Conservation (phyloP, 2,329 filamentous ascomycete genomes). For the Penicillium sp. region DNA sequence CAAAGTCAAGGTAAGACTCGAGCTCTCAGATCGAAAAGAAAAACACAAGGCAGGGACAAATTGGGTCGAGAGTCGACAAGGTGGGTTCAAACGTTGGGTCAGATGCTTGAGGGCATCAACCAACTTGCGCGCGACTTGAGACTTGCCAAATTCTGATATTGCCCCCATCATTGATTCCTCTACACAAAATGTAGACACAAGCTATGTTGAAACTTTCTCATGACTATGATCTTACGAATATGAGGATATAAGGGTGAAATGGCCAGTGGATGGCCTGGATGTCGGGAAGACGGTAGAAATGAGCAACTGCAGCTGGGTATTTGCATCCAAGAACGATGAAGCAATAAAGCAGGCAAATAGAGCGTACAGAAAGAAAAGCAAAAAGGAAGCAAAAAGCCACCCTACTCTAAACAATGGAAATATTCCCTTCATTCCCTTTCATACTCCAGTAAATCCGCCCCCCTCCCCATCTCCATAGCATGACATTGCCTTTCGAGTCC, state of each 20-base stretch:
- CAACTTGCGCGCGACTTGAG: background rate
- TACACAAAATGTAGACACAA: background rate
- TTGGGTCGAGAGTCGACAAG: background rate
- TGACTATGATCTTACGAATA: background rate
- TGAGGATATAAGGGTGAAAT: background rate
- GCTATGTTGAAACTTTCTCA: background rate
- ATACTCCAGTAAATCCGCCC: background rate
- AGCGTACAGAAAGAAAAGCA: background rate
- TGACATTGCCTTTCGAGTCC: background rate
- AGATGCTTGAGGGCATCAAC: background rate
- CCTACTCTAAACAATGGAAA: background rate
- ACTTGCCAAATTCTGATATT: background rate
- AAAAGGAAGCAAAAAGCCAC: background rate
- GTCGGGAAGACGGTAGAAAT: background rate
- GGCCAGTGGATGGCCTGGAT: background rate
- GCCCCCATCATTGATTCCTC: background rate
- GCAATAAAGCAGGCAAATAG: background rate
- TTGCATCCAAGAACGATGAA: constrained; percentile 9
- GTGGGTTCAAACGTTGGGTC: background rate
- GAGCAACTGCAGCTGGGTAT: constrained; percentile 9
- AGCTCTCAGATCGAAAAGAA: background rate
- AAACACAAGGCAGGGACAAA: background rate
- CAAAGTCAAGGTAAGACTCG: background rate
- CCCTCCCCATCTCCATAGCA: background rate
- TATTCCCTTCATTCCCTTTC: background rate